Evolutionary conservation across 73 alveolate species (phyloP).

Genomic region (Paramecium bursaria): DNA sequence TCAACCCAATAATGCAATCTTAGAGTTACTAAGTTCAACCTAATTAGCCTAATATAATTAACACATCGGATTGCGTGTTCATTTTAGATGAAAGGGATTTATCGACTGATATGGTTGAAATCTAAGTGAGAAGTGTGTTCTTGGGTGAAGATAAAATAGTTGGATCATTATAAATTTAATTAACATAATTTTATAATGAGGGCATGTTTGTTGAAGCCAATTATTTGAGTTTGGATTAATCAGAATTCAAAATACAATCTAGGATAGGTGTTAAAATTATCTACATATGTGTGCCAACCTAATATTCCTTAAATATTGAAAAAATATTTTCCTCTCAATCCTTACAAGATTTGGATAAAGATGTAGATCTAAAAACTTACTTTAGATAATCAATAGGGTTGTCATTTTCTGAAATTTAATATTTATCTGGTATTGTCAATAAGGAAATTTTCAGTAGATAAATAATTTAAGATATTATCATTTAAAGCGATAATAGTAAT

Average conservation of each 20-base stretch:
- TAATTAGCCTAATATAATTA: not conserved
- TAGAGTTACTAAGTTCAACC: not conserved
- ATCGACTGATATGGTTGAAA: slow-evolving; percentile 31
- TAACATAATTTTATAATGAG: slow-evolving; percentile 5
- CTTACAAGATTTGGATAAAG: not conserved
- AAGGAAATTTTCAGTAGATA: not conserved
- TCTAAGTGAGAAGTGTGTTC: slow-evolving; percentile 41
- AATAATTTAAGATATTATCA: not conserved
- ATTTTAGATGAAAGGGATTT: slow-evolving; percentile 20
- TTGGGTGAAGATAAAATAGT: slow-evolving; percentile 45
- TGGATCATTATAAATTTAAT: slow-evolving; percentile 17
- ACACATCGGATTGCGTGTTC: slow-evolving; percentile 36
- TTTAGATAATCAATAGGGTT: slow-evolving; percentile 1
- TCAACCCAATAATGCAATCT: slow-evolving; percentile 28
- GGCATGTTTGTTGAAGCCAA: slow-evolving; percentile 39
- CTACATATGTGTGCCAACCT: slow-evolving; percentile 22
- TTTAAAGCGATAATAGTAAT: not conserved
- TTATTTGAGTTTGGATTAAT: slow-evolving; percentile 12
- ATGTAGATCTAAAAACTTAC: not conserved
- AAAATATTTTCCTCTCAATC: slow-evolving; percentile 13
- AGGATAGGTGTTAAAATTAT: slow-evolving; percentile 43
- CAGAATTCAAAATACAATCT: not conserved
- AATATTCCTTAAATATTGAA: not conserved
- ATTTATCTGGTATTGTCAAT: not conserved
- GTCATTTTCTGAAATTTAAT: slow-evolving; percentile 53